Evolutionary conservation across 2,329 filamentous ascomycete species (phyloP).

Genomic region (Hawksworthiomyces lignivorus): DNA sequence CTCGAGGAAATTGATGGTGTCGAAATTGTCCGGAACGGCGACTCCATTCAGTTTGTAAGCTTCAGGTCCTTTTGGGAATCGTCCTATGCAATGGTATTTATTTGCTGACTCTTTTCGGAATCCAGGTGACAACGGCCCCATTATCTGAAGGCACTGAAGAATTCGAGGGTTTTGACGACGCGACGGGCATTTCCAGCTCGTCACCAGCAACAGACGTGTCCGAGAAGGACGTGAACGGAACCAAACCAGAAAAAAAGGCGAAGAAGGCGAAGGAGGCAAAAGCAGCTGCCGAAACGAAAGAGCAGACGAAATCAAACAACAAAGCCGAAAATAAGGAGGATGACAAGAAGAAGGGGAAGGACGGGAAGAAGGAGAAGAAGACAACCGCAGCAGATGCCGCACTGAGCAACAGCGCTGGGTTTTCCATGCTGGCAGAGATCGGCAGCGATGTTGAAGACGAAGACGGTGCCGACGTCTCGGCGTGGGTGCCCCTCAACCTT

Average conservation of each 20-base stretch:
- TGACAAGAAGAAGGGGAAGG: conserved; percentile 21
- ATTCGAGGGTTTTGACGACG: conserved; percentile 26
- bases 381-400: conserved; percentile 26
- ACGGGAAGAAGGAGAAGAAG: conserved; percentile 19
- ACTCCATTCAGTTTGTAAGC: conserved; percentile 49
- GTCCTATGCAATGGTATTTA: no score
- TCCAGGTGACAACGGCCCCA: conserved; percentile 20
- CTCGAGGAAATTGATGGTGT: conserved; percentile 90
- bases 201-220: no score
- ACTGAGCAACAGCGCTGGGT: conserved; percentile 39
- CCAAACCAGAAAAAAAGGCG: neutral
- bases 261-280: conserved; percentile 8
- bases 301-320: conserved; percentile 9
- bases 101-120: no score
- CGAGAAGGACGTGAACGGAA: neutral
- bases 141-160: conserved; percentile 22
- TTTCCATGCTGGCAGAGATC: conserved; percentile 47
- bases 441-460: conserved; percentile 35
- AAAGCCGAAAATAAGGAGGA: conserved; percentile 16
- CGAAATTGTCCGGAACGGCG: conserved; percentile 65
- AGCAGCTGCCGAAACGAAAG: neutral
- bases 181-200: no score
- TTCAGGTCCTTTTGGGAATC: neutral
- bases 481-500: conserved; percentile 69
- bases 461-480: conserved; percentile 63